A percentile compares a stretch with the other conserved stretches of the same genome.
These are phyloP conservation scores for Chaetothyriales sp. DNA, from an alignment of 2,329 filamentous ascomycete genomes.

Conservation along the genomic window DNA sequence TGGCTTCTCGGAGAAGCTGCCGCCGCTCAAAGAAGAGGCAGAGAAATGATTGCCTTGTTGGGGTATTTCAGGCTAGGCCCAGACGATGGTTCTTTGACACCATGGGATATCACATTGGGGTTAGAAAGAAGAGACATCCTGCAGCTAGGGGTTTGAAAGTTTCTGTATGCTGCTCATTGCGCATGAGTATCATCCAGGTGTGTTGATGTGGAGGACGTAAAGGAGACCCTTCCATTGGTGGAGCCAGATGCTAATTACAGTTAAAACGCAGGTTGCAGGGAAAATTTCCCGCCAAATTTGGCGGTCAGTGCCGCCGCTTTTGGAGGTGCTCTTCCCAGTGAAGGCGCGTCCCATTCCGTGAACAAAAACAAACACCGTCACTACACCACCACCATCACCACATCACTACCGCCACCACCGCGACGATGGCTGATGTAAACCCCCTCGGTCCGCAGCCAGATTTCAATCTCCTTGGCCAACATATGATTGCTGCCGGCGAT, in stretches of 20 bases:
- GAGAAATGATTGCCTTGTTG: neutral
- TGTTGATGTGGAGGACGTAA: neutral
- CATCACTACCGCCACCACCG: constrained; percentile 1
- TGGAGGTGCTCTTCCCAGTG: no score
- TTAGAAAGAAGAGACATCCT: neutral
- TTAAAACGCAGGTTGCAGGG: no score
- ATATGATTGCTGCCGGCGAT: neutral
- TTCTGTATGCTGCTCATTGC: neutral
- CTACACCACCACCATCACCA: neutral
- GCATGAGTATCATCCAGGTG: neutral
- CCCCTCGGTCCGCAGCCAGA: constrained; percentile 5
- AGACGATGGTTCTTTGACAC: neutral
- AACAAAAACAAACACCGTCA: no score
- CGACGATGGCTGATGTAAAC: constrained; percentile 5
- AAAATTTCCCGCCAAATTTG: no score
- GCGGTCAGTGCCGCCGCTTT: no score
- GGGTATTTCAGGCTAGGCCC: neutral
- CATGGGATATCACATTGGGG: neutral
- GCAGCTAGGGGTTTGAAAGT: neutral
- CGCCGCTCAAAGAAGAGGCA: neutral
- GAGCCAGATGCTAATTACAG: neutral
- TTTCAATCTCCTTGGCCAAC: constrained; percentile 4
- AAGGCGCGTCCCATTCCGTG: no score
- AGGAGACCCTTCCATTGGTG: neutral
- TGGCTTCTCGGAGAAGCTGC: neutral